Conservation (phyloP, 345 rosid genomes). For the Salix viminalis region DNA sequence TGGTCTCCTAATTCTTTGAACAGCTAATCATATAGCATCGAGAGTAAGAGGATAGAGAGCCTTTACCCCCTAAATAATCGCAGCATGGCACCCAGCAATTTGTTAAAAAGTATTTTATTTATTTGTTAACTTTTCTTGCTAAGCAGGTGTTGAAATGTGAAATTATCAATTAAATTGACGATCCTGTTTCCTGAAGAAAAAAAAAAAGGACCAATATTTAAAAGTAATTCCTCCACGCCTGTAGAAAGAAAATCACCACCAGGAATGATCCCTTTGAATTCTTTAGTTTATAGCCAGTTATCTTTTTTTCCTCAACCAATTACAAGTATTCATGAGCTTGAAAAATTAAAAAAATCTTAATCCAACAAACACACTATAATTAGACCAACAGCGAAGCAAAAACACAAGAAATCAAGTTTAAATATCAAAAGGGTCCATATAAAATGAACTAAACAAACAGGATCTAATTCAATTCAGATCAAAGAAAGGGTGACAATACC, state of each 20-base stretch:
- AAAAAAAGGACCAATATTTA: background rate
- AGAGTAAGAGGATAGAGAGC: background rate
- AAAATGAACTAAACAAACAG: background rate
- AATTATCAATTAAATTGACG: background rate
- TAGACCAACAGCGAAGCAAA: background rate
- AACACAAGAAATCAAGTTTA: background rate
- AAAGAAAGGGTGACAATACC: slow-evolving; percentile 34
- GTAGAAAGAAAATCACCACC: background rate
- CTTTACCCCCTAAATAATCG: background rate
- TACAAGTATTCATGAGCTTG: too few species aligned
- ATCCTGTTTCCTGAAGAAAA: background rate
- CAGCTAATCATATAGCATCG: background rate
- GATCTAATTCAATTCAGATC: background rate
- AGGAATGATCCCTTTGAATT: background rate
- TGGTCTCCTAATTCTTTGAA: background rate
- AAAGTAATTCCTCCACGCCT: background rate
- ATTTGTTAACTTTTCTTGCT: background rate
- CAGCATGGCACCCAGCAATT: background rate
- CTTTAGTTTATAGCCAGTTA: too few species aligned
- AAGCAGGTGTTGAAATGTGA: background rate
- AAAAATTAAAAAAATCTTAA: background rate
- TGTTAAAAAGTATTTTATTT: background rate
- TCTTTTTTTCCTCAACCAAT: too few species aligned
- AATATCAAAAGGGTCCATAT: background rate
- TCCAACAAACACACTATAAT: background rate